A percentile compares a stretch with the other conserved stretches of the same genome.
phyloP scores from a whole-genome alignment of 1,284 basidiomycete species.

The Grifola frondosa region DNA sequence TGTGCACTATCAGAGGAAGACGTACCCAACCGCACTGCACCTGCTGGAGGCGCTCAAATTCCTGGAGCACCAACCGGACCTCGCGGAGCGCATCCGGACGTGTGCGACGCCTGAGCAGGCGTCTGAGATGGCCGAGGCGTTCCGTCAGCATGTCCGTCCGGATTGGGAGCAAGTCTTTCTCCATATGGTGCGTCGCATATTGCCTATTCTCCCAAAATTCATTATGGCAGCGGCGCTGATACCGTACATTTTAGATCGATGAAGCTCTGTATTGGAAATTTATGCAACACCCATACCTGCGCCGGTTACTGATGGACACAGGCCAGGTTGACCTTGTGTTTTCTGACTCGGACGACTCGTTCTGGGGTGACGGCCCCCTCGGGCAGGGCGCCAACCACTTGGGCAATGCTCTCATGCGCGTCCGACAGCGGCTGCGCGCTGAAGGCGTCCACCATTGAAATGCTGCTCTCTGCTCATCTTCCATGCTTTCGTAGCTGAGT shows the following conservation, averaged over 20 bases:
- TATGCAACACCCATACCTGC: constrained; percentile 54
- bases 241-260: constrained; percentile 46
- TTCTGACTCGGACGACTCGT: constrained; percentile 46
- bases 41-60: constrained; percentile 70
- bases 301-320: constrained; percentile 47
- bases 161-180: constrained; percentile 57
- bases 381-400: constrained; percentile 58
- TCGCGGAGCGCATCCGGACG: constrained; percentile 52
- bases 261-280: constrained; percentile 62
- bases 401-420: constrained; percentile 52
- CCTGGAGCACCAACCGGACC: constrained; percentile 42
- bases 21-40: constrained; percentile 65
- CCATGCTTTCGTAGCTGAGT: too few relatives aligned
- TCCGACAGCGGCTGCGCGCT: constrained; percentile 45
- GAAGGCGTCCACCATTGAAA: constrained; percentile 28
- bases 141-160: constrained; percentile 38
- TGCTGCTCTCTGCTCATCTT: background rate
- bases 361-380: constrained; percentile 55
- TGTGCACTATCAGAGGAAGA: constrained; percentile 48
- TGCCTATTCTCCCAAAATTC: background rate
- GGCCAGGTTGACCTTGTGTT: constrained; percentile 49
- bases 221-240: background rate
- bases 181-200: constrained; percentile 39
- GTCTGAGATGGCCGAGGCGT: constrained; percentile 43
- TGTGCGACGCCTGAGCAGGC: constrained; percentile 48